A percentile compares a stretch with the other conserved stretches of the same genome.
These are phyloP conservation scores for Trypanosoma avium DNA, from an alignment of 208 protist species.

Conservation along the genomic window DNA sequence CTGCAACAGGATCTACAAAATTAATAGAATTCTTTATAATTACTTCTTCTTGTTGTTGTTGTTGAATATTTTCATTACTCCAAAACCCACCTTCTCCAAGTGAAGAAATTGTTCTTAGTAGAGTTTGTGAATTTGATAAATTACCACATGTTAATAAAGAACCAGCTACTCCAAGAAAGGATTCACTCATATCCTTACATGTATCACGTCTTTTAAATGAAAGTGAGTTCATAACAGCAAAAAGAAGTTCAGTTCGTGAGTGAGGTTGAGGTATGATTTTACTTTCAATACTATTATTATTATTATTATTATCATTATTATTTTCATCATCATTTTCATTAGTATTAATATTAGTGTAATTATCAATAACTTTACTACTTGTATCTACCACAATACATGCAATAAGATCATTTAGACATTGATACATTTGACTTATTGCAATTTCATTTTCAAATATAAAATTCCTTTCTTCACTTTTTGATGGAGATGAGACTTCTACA, in stretches of 20 bases:
- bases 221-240: conserved; percentile 4
- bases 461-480: neutral
- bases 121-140: neutral
- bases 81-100: neutral
- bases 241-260: neutral
- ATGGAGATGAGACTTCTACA: neutral
- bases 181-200: neutral
- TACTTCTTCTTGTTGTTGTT: neutral
- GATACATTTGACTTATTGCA: neutral
- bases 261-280: neutral
- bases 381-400: neutral
- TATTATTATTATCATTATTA: neutral
- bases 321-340: neutral
- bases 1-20: conserved; percentile 9
- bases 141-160: neutral
- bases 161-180: neutral
- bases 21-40: neutral
- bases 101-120: neutral
- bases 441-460: conserved; percentile 14
- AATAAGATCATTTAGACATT: neutral
- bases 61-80: neutral
- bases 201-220: conserved; percentile 5
- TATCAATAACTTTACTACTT: neutral
- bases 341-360: neutral
- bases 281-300: too few relatives aligned